These are phyloP conservation scores for Buxus sempervirens DNA, from an alignment of 164 flowering plant species.

Conservation along the genomic window DNA sequence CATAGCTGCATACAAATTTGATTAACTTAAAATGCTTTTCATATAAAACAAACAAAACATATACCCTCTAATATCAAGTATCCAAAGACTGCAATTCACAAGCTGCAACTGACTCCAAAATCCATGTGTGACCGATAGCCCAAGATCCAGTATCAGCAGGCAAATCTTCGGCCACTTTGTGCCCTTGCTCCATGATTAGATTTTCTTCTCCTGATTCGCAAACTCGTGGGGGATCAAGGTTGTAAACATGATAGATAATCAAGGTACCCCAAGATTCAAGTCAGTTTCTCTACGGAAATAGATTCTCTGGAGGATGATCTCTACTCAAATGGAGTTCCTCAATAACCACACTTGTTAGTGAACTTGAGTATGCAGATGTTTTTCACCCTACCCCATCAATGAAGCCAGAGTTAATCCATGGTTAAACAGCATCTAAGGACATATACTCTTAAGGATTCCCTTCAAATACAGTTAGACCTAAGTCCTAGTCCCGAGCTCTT, in stretches of 20 bases:
- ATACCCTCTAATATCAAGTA: neutral
- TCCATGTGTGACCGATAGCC: slow-evolving; percentile 50
- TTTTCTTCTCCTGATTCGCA: slow-evolving; percentile 14
- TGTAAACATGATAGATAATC: slow-evolving; percentile 50
- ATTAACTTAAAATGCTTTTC: too few species aligned
- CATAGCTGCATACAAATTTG: too few species aligned
- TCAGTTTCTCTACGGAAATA: too few species aligned
- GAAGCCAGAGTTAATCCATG: too few species aligned
- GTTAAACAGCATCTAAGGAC: neutral
- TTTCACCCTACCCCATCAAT: too few species aligned
- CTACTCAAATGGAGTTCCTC: too few species aligned
- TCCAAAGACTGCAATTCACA: slow-evolving; percentile 31
- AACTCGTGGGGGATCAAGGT: slow-evolving; percentile 23
- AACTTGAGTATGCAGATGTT: too few species aligned
- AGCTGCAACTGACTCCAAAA: slow-evolving; percentile 67
- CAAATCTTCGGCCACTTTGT: slow-evolving; percentile 35
- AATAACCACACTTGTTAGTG: neutral
- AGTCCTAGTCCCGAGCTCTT: neutral
- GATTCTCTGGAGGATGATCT: too few species aligned
- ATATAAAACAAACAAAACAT: too few species aligned
- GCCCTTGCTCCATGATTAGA: slow-evolving; percentile 19
- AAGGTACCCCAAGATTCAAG: slow-evolving; percentile 9
- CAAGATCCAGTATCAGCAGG: slow-evolving; percentile 27
- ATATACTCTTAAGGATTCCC: neutral
- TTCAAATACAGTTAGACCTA: too few species aligned